Evolutionary conservation across 1,284 basidiomycete species (phyloP), one percentile per base, ranked within the genome.

Genomic region (Inonotus hispidus): DNA sequence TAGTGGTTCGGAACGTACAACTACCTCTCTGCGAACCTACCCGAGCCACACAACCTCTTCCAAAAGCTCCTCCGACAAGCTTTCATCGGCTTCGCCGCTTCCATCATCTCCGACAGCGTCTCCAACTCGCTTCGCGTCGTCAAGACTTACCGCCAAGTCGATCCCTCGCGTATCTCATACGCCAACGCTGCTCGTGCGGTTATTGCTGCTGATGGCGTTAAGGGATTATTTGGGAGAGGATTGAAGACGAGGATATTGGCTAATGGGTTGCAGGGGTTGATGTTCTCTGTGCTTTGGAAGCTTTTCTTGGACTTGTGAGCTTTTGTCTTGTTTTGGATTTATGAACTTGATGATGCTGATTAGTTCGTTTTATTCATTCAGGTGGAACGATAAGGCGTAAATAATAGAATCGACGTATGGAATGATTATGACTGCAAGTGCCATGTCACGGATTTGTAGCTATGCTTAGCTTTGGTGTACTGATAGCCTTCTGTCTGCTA

Each of bases 121-220:
- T 92, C 88, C 56, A 95, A 96, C 75, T 92, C 88, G 4, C 76
- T 96, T 1, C 83, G 92, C n/a, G 93, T 96, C 2, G 75, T 96
- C 68, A 96, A 95, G 79, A 95, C 93, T 0, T 95, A 95, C 73
- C 79, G 93, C 16, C 93, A 96, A 71, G 91, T 93, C 16, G 85
- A 93, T 70, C 85, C 88, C 63, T 84, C 83, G 2, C 80, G 84
- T 37, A 85, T 95, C 14, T 83, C 87, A 2, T 96, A 95, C 70
- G 52, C 76, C 4, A 82, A 84, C 58, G 87, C 89, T 1, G 90
- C 88, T 0, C 77, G 78, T 53, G 82, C 79, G 1, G 85, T 93
- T 45, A 75, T 92, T 53, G 78, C 79, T 1, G 72, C 75, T 1
- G 90, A 92, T 64, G 91, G 90, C 1, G 64, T 83, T 27, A 69